phyloP scores from a whole-genome alignment of 495 filamentous ascomycete genomes.

The Penicillium coffeae region DNA sequence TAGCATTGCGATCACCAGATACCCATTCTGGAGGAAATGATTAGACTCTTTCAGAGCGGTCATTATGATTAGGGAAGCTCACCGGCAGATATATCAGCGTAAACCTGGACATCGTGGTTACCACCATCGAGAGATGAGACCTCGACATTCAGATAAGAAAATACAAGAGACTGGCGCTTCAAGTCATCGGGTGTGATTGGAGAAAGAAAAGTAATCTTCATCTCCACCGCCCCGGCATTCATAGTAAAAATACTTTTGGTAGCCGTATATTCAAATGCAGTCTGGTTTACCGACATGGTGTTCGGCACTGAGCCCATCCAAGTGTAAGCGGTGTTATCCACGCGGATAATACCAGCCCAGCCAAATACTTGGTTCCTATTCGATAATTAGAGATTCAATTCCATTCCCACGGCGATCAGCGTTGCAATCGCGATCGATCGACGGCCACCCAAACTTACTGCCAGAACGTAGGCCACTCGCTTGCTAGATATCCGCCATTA shows the following conservation, averaged over 20 bases:
- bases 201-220: conserved; percentile 57
- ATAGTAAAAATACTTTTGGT: conserved; percentile 56
- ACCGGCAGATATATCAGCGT: conserved; percentile 60
- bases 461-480: conserved; percentile 56
- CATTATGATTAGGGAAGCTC: conserved; percentile 10
- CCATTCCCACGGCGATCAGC: neutral
- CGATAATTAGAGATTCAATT: conserved; percentile 1
- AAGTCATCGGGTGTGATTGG: conserved; percentile 54
- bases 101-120: conserved; percentile 54
- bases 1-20: conserved; percentile 46
- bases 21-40: conserved; percentile 47
- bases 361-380: conserved; percentile 46
- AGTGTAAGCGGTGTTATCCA: conserved; percentile 50
- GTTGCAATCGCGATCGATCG: neutral
- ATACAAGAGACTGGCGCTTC: conserved; percentile 51
- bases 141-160: conserved; percentile 54
- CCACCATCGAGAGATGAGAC: conserved; percentile 50
- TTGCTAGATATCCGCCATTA: conserved; percentile 56
- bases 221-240: conserved; percentile 42
- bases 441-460: conserved; percentile 34
- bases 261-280: conserved; percentile 53
- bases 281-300: conserved; percentile 44
- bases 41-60: neutral
- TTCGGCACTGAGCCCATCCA: conserved; percentile 52
- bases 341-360: conserved; percentile 56